Base-by-base conservation (phyloP, 1,284 basidiomycete species). In the Porogramme epimiltina region DNA sequence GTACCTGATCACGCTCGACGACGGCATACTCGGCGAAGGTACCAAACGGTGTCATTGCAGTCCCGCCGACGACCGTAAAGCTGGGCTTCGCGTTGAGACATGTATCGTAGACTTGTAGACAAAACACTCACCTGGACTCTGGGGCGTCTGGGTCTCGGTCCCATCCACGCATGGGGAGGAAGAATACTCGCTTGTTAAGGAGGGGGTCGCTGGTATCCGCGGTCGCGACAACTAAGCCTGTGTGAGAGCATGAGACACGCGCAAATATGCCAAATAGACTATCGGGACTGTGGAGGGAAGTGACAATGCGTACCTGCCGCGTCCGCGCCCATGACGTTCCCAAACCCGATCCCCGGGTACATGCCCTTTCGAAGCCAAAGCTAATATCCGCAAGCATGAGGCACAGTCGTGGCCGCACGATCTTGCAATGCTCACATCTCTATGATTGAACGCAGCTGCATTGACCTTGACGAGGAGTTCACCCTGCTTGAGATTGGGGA, bases 1-100 rank as follows among this genome's bases (percentile, higher is more conserved):
- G 76, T 19, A 93, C 78, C 54, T 90, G 80, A 51, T 87, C 77
- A 42, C 85, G 78, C 47, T 84, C 83, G 11, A 94, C 85, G 13
- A 82, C 81, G 19, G 92, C 77, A 64, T 92, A 91, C 55, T 93
- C 84, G 3, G 86, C 70, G 63, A 93, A 93, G 0, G 88, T 90
- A 0, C 93, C 93, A 10, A 86, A 65, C 15, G 75, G 67, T 0
- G 80, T 80, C 24, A 69, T 68, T 4, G 62, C 67, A 1, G 72
- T 75, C 0, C 85, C 84, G 1, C 89, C 89, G 16, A 90, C 62
- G 41, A 87, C 77, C 10, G 77, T 75, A 51, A 88, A 83, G 22
- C 79, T 85, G 34, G 22, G 4, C 20, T 15, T 38, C 8, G 42
- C 15, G 45, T 37, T 40, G 51, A 56, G 40, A 9, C 20, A 16